Conservation (phyloP, 2,329 filamentous ascomycete species). For the Alternaria sp. region DNA sequence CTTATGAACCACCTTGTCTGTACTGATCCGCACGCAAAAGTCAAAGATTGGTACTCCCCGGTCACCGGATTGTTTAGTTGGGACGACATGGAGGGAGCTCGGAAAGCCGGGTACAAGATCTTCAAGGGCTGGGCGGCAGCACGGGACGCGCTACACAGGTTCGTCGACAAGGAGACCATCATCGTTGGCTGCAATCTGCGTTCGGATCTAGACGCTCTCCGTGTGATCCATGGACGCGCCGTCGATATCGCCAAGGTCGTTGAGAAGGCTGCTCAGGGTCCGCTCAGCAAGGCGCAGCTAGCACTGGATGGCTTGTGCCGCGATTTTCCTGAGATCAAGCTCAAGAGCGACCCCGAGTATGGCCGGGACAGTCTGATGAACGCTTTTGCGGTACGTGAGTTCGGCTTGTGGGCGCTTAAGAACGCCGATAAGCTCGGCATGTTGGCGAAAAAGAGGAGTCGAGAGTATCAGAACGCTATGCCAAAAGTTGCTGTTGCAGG, state of each 20-base stretch:
- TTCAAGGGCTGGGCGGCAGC: constrained; percentile 44
- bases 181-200: constrained; percentile 45
- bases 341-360: constrained; percentile 22
- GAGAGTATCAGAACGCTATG: constrained; percentile 30
- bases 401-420: constrained; percentile 56
- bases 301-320: constrained; percentile 40
- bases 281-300: constrained; percentile 38
- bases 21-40: constrained; percentile 24
- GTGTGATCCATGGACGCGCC: constrained; percentile 44
- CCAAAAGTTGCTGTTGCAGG: background rate
- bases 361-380: constrained; percentile 60
- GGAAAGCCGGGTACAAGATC: constrained; percentile 37
- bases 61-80: constrained; percentile 35
- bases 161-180: constrained; percentile 42
- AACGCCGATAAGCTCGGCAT: constrained; percentile 46
- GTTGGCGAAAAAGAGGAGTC: constrained; percentile 45
- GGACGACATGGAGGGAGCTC: constrained; percentile 34
- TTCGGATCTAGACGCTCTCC: constrained; percentile 40
- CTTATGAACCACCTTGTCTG: constrained; percentile 43
- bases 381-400: constrained; percentile 57
- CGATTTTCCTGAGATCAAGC: constrained; percentile 16
- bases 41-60: constrained; percentile 34
- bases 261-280: constrained; percentile 43
- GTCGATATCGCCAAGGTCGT: constrained; percentile 41
- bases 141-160: constrained; percentile 37